Base-by-base conservation (phyloP, 2,329 filamentous ascomycete species). In the Venturia carpophila region DNA sequence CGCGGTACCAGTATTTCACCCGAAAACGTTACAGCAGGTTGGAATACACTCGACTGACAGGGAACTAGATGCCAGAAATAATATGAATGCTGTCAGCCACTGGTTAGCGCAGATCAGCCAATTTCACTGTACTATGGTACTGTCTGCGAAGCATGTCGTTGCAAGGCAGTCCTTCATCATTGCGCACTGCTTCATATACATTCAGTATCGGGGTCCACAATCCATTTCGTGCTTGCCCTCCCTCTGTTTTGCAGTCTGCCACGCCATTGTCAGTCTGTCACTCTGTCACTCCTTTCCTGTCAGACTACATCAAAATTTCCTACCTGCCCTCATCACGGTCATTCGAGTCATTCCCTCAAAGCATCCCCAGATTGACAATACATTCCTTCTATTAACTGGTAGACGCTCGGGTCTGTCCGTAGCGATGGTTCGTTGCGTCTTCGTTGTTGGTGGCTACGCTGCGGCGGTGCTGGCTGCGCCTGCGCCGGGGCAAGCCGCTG, bases 361-460 rank as follows among this genome's bases (percentile, higher is more conserved):
- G 27, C 3, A 45, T 41, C 39, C 39, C 15, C 21, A 27, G 24
- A 15, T 17, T 27, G 5, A 24, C 21, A 52, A 13, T 15, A 9
- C 47, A 52, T 21, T 52, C 47, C 11, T 52, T 52, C 47, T 13
- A 37, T 37, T 58, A 58, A 58, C 52, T 10, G 52, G 30, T 56
- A 56, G 21, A 34, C 1, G 47, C 47, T 13, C 21, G 30, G 30
- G 24, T 5, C 24, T 27, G n/a, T 30, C 15, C 17, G n/a, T 60
- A 9, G 37, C 24, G n/a, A 63, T 63, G 43, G 34, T 63, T 37
- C 62, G 62, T 52, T 52, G 24, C 45, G 15, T 55, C 30, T 41
- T 47, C 39, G 62, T 63, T 37, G 62, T 43, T 52, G 62, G 62
- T 55, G 5, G 52, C 45, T 63, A 63, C 45, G 43, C n/a, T 30